Conservation (phyloP, 805 yeast species). For the Debaryomyces tyrocola region DNA sequence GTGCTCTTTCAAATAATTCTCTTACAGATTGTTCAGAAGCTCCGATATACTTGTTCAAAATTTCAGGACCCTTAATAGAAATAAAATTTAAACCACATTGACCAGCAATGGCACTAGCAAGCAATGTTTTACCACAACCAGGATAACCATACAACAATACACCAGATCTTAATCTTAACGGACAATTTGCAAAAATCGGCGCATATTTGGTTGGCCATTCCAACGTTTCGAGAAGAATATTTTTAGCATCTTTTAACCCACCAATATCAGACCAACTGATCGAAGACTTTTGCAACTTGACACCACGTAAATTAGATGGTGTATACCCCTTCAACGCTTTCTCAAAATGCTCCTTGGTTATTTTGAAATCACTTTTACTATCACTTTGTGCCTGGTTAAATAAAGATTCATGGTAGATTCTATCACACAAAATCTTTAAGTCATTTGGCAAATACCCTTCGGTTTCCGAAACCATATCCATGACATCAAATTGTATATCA, state of each 20-base stretch:
- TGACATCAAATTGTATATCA: slow-evolving; percentile 38
- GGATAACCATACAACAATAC: slow-evolving; percentile 91
- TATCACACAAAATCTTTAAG: slow-evolving; percentile 65
- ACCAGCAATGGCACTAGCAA: slow-evolving; percentile 91
- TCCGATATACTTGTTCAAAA: slow-evolving; percentile 91
- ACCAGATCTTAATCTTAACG: slow-evolving; percentile 86
- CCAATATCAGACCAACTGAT: slow-evolving; percentile 88
- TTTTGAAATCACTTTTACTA: slow-evolving; percentile 10
- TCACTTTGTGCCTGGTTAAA: slow-evolving; percentile 15
- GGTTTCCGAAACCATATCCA: slow-evolving; percentile 59
- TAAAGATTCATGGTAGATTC: slow-evolving; percentile 57
- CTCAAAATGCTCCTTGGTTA: slow-evolving; percentile 42
- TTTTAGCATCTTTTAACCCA: slow-evolving; percentile 76
- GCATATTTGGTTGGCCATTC: slow-evolving; percentile 98
- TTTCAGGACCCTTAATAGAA: slow-evolving; percentile 93
- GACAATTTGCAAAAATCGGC: slow-evolving; percentile 88
- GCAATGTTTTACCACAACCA: slow-evolving; percentile 93
- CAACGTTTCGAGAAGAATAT: slow-evolving; percentile 75
- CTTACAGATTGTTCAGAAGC: slow-evolving; percentile 95
- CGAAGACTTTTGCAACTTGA: slow-evolving; percentile 74
- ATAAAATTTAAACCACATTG: slow-evolving; percentile 94
- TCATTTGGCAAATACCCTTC: slow-evolving; percentile 92
- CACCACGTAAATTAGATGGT: slow-evolving; percentile 84
- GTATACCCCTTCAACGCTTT: slow-evolving; percentile 65
- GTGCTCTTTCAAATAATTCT: slow-evolving; percentile 91